Percentiles rank a stretch among this genome's conserved stretches.
phyloP scores from a whole-genome alignment of 805 yeast species.

The Grigorovia transvaalensis region DNA sequence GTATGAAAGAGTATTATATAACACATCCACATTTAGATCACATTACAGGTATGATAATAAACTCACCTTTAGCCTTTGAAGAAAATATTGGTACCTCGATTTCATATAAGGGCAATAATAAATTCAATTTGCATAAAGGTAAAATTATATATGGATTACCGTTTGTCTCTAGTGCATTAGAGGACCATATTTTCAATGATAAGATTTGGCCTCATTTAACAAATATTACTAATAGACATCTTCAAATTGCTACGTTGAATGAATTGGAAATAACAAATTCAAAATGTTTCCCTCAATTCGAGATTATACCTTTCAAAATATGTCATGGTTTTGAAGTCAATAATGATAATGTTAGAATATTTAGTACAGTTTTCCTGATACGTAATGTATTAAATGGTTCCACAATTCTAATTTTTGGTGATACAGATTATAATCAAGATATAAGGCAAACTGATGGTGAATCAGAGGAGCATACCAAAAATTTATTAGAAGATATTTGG shows the following conservation, averaged over 20 bases:
- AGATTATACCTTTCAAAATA: slow-evolving; percentile 30
- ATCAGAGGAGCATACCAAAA: background rate
- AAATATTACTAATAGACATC: slow-evolving; percentile 8
- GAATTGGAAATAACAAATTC: slow-evolving; percentile 7
- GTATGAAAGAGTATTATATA: slow-evolving; percentile 39
- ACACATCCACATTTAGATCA: slow-evolving; percentile 88
- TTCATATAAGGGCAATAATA: background rate
- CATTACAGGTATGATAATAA: slow-evolving; percentile 54
- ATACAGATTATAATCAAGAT: slow-evolving; percentile 40
- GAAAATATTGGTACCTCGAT: background rate
- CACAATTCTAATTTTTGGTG: slow-evolving; percentile 64
- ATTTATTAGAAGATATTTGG: slow-evolving; percentile 43
- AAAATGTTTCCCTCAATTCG: slow-evolving; percentile 17
- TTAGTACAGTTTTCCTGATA: slow-evolving; percentile 51
- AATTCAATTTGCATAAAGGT: slow-evolving; percentile 23
- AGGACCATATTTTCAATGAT: slow-evolving; percentile 57
- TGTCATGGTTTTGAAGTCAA: slow-evolving; percentile 34
- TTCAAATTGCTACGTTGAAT: slow-evolving; percentile 10
- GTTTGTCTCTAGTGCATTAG: slow-evolving; percentile 42
- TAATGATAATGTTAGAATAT: slow-evolving; percentile 17
- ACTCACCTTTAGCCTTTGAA: slow-evolving; percentile 42
- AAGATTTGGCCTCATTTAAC: slow-evolving; percentile 66
- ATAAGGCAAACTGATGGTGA: slow-evolving; percentile 41
- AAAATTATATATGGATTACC: slow-evolving; percentile 45
- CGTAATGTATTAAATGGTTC: slow-evolving; percentile 26